A percentile compares a stretch with the other conserved stretches of the same genome.
These are phyloP conservation scores for Hortaea sp. DNA, from an alignment of 2,329 filamentous ascomycete species.

Conservation along the genomic window DNA sequence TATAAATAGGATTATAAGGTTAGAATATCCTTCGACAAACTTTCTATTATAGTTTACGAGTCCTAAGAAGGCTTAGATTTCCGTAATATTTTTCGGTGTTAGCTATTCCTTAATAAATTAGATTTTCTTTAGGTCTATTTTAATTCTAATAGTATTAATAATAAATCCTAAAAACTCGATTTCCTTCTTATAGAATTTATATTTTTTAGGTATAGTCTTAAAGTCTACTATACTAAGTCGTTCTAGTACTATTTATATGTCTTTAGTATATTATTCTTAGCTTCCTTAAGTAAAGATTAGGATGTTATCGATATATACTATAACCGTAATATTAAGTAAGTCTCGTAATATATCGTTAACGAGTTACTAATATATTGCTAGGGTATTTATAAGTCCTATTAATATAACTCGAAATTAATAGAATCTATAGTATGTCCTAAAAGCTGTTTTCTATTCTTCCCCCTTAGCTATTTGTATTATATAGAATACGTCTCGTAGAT, in stretches of 20 bases:
- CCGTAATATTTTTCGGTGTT: slow-evolving; percentile 10
- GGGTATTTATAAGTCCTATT: slow-evolving; percentile 17
- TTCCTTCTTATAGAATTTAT: slow-evolving; percentile 19
- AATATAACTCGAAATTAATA: slow-evolving; percentile 19
- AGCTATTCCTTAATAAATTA: slow-evolving; percentile 17
- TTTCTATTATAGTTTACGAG: slow-evolving; percentile 9
- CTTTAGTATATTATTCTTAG: slow-evolving; percentile 14
- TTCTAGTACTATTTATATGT: slow-evolving; percentile 18
- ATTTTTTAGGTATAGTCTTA: slow-evolving; percentile 15
- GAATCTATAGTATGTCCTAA: slow-evolving; percentile 12
- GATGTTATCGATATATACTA: slow-evolving; percentile 19
- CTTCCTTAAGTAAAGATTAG: slow-evolving; percentile 18
- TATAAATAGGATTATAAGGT: slow-evolving; percentile 4
- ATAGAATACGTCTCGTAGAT: slow-evolving; percentile 18
- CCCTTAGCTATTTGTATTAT: slow-evolving; percentile 14
- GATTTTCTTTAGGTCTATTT: slow-evolving; percentile 20
- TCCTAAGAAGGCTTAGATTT: slow-evolving; percentile 14
- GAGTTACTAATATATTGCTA: slow-evolving; percentile 14
- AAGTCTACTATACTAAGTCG: slow-evolving; percentile 13
- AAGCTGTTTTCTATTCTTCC: slow-evolving; percentile 16
- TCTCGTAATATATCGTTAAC: slow-evolving; percentile 18
- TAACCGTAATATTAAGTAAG: slow-evolving; percentile 14
- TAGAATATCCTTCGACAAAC: slow-evolving; percentile 8
- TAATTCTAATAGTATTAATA: slow-evolving; percentile 16
- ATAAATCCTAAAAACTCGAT: slow-evolving; percentile 24